Conservation (phyloP, 73 alveolate genomes). For the Diophrys appendiculata region DNA sequence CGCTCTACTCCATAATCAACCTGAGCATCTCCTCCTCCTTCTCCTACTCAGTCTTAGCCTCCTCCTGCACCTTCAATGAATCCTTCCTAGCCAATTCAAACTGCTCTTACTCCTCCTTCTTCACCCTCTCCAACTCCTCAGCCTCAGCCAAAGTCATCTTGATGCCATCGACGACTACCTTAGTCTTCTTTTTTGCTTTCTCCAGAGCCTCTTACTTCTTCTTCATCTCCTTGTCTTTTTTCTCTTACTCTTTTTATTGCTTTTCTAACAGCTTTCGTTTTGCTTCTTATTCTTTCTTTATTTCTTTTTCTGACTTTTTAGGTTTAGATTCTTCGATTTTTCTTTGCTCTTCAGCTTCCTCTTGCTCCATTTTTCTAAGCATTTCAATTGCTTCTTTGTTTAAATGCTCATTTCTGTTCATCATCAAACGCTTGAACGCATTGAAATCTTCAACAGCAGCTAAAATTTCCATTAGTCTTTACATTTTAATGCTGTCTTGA, state of each 20-base stretch:
- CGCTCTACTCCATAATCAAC: not conserved
- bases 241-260: not conserved
- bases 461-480: not conserved
- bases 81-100: not conserved
- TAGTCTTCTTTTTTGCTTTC: not conserved
- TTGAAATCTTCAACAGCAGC: slow-evolving; percentile 32
- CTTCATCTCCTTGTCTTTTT: not conserved
- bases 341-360: slow-evolving; percentile 8
- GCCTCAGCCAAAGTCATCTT: not conserved
- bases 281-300: not conserved
- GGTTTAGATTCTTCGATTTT: not conserved
- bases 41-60: not conserved
- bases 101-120: not conserved
- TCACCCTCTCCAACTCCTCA: not conserved
- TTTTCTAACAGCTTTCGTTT: not conserved
- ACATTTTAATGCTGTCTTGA: slow-evolving; percentile 30
- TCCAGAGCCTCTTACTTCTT: not conserved
- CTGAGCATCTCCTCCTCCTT: not conserved
- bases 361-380: slow-evolving; percentile 25
- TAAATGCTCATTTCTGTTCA: slow-evolving; percentile 13
- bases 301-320: slow-evolving; percentile 15
- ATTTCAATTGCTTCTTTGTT: slow-evolving; percentile 53
- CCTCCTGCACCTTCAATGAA: not conserved
- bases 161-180: not conserved
- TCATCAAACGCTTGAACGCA: slow-evolving; percentile 20